Percentiles rank a stretch among this genome's conserved stretches.
Evolutionary conservation across 2,329 filamentous ascomycete species (phyloP).

Genomic region (Exophiala phaeomuriformis): DNA sequence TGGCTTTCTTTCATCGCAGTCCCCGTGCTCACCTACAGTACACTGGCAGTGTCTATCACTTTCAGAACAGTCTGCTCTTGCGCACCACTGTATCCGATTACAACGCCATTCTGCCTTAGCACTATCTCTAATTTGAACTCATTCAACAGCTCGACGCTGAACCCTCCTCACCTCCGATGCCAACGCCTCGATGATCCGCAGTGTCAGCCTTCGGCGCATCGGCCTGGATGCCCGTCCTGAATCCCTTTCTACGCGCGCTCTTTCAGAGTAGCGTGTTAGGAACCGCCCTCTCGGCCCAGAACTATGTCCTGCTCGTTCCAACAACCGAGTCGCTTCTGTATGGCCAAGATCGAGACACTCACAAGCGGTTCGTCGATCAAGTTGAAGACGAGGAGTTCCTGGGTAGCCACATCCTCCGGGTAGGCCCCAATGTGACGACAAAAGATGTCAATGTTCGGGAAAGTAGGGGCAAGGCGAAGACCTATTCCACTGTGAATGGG

Average conservation of each 20-base stretch:
- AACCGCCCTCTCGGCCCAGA: slow-evolving; percentile 85
- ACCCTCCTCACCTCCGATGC: slow-evolving; percentile 1
- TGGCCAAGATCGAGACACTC: slow-evolving; percentile 78
- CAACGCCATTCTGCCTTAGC: too few species aligned
- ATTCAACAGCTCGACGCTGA: slow-evolving; percentile 5
- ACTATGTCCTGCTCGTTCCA: slow-evolving; percentile 89
- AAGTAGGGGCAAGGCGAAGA: slow-evolving; percentile 83
- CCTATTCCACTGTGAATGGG: slow-evolving; percentile 87
- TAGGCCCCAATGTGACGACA: slow-evolving; percentile 52
- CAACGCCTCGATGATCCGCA: slow-evolving; percentile 19
- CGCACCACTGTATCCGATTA: too few species aligned
- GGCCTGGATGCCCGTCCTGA: slow-evolving; percentile 90
- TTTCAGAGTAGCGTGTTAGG: slow-evolving; percentile 88
- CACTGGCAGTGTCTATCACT: too few species aligned
- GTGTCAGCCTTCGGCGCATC: slow-evolving; percentile 22
- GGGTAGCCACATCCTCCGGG: slow-evolving; percentile 88
- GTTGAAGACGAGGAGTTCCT: slow-evolving; percentile 89
- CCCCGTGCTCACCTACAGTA: too few species aligned
- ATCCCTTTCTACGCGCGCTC: slow-evolving; percentile 97
- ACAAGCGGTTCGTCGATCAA: slow-evolving; percentile 67
- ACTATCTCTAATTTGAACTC: not conserved
- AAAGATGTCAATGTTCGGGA: slow-evolving; percentile 68
- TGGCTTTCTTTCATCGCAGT: too few species aligned
- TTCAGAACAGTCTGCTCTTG: too few species aligned
- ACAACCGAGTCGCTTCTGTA: slow-evolving; percentile 86